Conservation (phyloP, 768 basidiomycete genomes). For the Phanerodontia chrysosporium region DNA sequence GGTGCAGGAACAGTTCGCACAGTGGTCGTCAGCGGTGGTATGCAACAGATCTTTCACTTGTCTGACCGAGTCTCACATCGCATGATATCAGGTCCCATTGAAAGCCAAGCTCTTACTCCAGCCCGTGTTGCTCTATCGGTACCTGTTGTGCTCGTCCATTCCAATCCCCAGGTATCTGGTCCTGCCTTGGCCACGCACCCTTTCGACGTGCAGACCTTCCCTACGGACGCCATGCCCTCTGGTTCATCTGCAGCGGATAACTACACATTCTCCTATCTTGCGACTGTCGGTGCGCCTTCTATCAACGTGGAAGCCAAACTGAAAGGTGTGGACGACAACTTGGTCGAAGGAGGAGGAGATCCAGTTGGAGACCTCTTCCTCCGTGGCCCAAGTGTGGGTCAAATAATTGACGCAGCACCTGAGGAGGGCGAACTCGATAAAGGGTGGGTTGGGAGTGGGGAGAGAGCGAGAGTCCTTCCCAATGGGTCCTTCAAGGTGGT, state of each 20-base stretch:
- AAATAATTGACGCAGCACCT: slow-evolving; percentile 40
- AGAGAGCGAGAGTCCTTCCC: slow-evolving; percentile 28
- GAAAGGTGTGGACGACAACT: slow-evolving; percentile 58
- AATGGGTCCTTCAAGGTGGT: slow-evolving; percentile 34
- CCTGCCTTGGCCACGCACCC: slow-evolving; percentile 82
- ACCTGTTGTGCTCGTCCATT: slow-evolving; percentile 63
- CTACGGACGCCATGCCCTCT: slow-evolving; percentile 17
- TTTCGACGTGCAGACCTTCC: slow-evolving; percentile 79
- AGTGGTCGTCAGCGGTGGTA: slow-evolving; percentile 73
- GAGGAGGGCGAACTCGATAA: slow-evolving; percentile 16
- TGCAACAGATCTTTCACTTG: neutral
- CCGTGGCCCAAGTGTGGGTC: slow-evolving; percentile 73
- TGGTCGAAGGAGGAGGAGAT: slow-evolving; percentile 61
- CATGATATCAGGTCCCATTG: slow-evolving; percentile 41
- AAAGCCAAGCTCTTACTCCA: slow-evolving; percentile 47
- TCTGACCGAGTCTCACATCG: neutral
- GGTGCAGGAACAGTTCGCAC: slow-evolving; percentile 59
- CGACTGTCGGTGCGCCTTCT: slow-evolving; percentile 75
- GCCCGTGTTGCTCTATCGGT: slow-evolving; percentile 74
- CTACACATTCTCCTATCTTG: slow-evolving; percentile 35
- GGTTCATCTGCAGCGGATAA: slow-evolving; percentile 24
- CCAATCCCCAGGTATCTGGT: slow-evolving; percentile 61
- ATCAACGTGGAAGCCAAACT: slow-evolving; percentile 83
- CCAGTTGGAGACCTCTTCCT: slow-evolving; percentile 59
- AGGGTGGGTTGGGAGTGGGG: slow-evolving; percentile 28